Base-by-base conservation (phyloP, 441 rosid genomes). In the Sinapis alba region DNA sequence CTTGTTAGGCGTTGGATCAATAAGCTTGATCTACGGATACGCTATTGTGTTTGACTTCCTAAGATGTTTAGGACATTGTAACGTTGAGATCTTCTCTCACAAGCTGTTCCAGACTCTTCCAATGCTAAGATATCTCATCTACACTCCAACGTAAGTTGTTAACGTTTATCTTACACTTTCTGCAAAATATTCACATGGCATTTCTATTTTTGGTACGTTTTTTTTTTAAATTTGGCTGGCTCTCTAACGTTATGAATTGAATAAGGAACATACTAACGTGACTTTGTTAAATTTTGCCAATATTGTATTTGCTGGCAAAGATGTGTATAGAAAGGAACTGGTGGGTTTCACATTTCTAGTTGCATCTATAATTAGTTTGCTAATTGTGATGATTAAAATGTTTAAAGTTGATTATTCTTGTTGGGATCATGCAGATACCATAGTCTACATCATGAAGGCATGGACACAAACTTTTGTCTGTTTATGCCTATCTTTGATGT, bases 401-500 rank as follows among this genome's bases (percentile, higher is more conserved):
- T 28, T 61, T 24, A 61, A 72, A 59, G 60, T 36, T 38, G 26
- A 32, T 45, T 18, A 7, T 63, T 56, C 21, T 53, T 66, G 69
- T 41, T 72, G 72, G 68, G 23, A 58, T 21, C 50, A 34, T 51
- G 72, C 84, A 95, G 98, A 65, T 95, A 91, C 78, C 97, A 91
- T 78, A 84, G 80, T 79, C 80, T 93, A 62, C 97, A 95, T 75
- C 99, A 91, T 76, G 68, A 81, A 16, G 92, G 89, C 21, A 86
- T 73, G 89, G 77, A 84, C 93, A 74, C 94, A 72, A 96, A 96
- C 58, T 96, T 90, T 82, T 95, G 99, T 86, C 89, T 95, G 50
- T 91, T 93, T 72, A 93, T 95, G 98, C 99, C 99, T 20, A 59
- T 91, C 58, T 96, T 87, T 79, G 99, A 96, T 73, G 87, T 83